Evolutionary conservation across 768 basidiomycete genomes (phyloP).

Genomic region (Suillus ampliporus): DNA sequence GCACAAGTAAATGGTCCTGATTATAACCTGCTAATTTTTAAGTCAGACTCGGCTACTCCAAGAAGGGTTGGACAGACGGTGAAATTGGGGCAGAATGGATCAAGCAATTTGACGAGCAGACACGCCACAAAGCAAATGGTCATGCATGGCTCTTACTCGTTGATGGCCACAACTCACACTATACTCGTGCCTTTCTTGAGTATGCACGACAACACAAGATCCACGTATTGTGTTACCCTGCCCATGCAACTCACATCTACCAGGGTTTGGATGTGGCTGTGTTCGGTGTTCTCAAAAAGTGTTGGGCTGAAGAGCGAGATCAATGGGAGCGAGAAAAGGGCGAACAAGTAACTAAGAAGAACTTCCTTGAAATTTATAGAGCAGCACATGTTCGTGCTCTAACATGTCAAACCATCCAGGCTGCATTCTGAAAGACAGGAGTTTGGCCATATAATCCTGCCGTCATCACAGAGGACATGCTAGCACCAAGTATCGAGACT

Average conservation of each 20-base stretch:
- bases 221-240: constrained; percentile 47
- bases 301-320: constrained; percentile 30
- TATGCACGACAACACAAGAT: constrained; percentile 44
- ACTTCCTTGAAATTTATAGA: constrained; percentile 44
- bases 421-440: constrained; percentile 47
- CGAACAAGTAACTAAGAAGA: constrained; percentile 37
- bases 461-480: constrained; percentile 38
- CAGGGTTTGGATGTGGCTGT: constrained; percentile 49
- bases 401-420: constrained; percentile 36
- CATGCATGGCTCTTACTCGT: constrained; percentile 42
- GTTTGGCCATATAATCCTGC: constrained; percentile 42
- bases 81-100: constrained; percentile 45
- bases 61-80: constrained; percentile 45
- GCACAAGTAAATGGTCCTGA: not conserved
- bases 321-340: constrained; percentile 31
- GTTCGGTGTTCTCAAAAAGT: constrained; percentile 37
- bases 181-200: constrained; percentile 41
- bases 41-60: constrained; percentile 39
- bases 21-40: too few species aligned
- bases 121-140: constrained; percentile 39
- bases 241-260: constrained; percentile 50
- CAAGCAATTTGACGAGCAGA: constrained; percentile 47
- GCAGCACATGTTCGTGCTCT: constrained; percentile 39
- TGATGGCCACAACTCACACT: constrained; percentile 55
- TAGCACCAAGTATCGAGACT: constrained; percentile 29